A percentile compares a stretch with the other conserved stretches of the same genome.
Evolutionary conservation across 2,329 filamentous ascomycete genomes (phyloP).

Genomic region (Kalmusia sp.): DNA sequence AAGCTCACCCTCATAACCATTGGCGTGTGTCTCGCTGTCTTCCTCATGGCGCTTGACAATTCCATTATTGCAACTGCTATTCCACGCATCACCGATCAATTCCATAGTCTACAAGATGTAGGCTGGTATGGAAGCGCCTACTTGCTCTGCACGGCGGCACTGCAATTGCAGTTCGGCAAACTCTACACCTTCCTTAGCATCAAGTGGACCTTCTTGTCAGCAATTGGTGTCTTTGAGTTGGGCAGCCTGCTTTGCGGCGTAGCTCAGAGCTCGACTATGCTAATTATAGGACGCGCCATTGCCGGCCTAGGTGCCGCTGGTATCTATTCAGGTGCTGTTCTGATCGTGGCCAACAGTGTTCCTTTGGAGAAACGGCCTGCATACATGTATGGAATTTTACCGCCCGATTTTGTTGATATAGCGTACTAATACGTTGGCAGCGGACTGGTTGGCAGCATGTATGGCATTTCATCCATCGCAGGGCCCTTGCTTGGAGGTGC

Average conservation of each 20-base stretch:
- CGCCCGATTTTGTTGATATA: too few species aligned
- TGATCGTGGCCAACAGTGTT: slow-evolving; percentile 56
- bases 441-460: slow-evolving; percentile 58
- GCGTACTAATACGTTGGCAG: too few species aligned
- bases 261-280: slow-evolving; percentile 56
- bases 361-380: slow-evolving; percentile 55
- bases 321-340: slow-evolving; percentile 57
- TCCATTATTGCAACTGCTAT: slow-evolving; percentile 59
- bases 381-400: too few species aligned
- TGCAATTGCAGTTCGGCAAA: slow-evolving; percentile 48
- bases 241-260: slow-evolving; percentile 60
- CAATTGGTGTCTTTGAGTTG: slow-evolving; percentile 58
- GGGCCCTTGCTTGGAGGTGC: slow-evolving; percentile 58
- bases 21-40: slow-evolving; percentile 45
- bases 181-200: slow-evolving; percentile 56
- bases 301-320: slow-evolving; percentile 60
- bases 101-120: slow-evolving; percentile 53
- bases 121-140: slow-evolving; percentile 55
- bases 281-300: slow-evolving; percentile 61
- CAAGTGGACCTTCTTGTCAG: slow-evolving; percentile 56
- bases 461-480: slow-evolving; percentile 56
- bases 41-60: slow-evolving; percentile 52
- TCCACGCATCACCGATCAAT: slow-evolving; percentile 57
- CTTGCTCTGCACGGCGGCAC: slow-evolving; percentile 51
- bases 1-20: slow-evolving; percentile 41